Base-by-base conservation (phyloP, 805 yeast genomes). In the Kuraishia molischiana region DNA sequence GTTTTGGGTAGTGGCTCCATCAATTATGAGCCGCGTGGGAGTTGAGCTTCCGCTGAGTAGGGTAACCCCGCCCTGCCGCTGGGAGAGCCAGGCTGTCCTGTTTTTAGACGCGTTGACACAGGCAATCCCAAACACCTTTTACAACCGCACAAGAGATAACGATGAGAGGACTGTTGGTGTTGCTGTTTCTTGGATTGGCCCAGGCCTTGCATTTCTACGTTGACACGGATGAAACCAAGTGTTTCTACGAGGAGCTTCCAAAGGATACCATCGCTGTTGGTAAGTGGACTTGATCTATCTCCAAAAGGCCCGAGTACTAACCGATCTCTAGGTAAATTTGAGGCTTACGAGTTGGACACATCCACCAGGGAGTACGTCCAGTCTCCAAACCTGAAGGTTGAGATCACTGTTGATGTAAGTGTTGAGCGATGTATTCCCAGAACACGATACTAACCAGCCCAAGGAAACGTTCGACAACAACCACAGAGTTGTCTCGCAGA, bases 201-300 rank as follows among this genome's bases (percentile, higher is more conserved):
- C 47, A 51, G 35, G 85, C 77, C 1, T 64, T 89, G 41, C 95
- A 92, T 58, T 78, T 86, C 56, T 89, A 86, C 56, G 64, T 85
- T 38, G 74, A 74, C 10, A 80, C 89, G 1, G 87, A 80, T 24
- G 82, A 82, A 46, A 70, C 77, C 32, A 76, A 77, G 48, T 92
- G 97, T 60, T 90, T 90, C 57, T 81, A 63, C 51, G 92, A 89
- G 53, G 94, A 83, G 43, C 66, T 90, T 42, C 77, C 85, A 14
- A 67, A 70, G 45, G 83, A 79, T 47, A 76, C 94, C n/a, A 69
- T 90, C 41, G 81, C 89, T 18, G 83, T 83, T 40, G 95, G 90
- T 39, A 65, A 51, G 61, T 46, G 24, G 17, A 13, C 18, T 4
- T 10, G 13, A n/a, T n/a, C n/a, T n/a, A n/a, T n/a, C n/a, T n/a